Evolutionary conservation across 768 basidiomycete species (phyloP).

Genomic region (Kwoniella europaea): DNA sequence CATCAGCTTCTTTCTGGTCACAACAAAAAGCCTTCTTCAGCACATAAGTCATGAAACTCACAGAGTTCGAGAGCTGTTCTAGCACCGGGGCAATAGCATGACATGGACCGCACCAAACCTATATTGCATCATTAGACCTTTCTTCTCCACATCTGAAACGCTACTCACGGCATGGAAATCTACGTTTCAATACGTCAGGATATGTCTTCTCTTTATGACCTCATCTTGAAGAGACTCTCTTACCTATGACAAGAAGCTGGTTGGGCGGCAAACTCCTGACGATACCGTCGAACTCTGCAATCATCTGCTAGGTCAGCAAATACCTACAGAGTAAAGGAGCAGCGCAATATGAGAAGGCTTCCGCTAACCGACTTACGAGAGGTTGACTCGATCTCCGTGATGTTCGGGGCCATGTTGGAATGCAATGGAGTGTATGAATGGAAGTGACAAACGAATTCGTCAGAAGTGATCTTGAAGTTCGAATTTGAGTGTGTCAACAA

Average conservation of each 20-base stretch:
- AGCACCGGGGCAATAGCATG: constrained; percentile 55
- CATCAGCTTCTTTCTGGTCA: background rate
- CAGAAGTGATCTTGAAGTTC: background rate
- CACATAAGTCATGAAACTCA: constrained; percentile 8
- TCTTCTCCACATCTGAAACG: constrained; percentile 2
- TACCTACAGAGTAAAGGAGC: too few relatives aligned
- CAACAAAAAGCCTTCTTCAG: background rate
- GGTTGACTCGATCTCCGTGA: constrained; percentile 47
- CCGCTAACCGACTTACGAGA: constrained; percentile 19
- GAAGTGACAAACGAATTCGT: background rate
- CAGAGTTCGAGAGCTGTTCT: constrained; percentile 47
- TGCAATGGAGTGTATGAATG: background rate
- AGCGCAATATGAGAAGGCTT: too few relatives aligned
- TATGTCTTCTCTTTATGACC: background rate
- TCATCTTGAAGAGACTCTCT: constrained; percentile 1
- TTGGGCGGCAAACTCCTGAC: constrained; percentile 36
- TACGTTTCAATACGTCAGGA: constrained; percentile 18
- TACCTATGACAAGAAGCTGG: constrained; percentile 55
- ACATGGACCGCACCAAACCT: constrained; percentile 54
- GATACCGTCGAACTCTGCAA: constrained; percentile 51
- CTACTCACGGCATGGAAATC: constrained; percentile 53
- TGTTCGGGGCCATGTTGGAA: constrained; percentile 43
- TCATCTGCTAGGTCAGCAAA: background rate
- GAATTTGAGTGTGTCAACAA: background rate
- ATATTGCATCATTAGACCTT: background rate